A percentile compares a stretch with the other conserved stretches of the same genome.
Conservation (phyloP, 495 filamentous ascomycete species). For the Aspergillus wentii region DNA sequence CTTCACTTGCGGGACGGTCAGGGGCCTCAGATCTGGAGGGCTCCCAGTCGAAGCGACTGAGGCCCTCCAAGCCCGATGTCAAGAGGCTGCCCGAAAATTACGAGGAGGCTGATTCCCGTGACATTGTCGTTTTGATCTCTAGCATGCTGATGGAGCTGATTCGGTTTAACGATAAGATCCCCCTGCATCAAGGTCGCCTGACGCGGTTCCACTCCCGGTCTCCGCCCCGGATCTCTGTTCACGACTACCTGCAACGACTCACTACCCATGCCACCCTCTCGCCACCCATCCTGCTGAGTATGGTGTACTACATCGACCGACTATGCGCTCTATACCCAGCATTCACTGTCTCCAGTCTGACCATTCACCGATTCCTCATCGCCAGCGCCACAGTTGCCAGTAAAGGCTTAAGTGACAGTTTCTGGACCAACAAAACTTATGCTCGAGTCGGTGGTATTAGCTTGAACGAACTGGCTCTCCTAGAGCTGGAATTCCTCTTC, state of each 20-base stretch:
- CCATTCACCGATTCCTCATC: slow-evolving; percentile 95
- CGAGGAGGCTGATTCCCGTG: slow-evolving; percentile 70
- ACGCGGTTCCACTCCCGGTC: slow-evolving; percentile 96
- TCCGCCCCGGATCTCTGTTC: slow-evolving; percentile 87
- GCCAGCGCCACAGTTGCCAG: slow-evolving; percentile 91
- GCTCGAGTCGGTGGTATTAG: slow-evolving; percentile 89
- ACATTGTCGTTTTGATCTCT: slow-evolving; percentile 83
- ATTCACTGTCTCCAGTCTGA: slow-evolving; percentile 91
- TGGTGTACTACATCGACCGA: slow-evolving; percentile 99
- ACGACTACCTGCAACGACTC: slow-evolving; percentile 86
- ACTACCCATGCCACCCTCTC: slow-evolving; percentile 91
- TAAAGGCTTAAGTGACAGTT: slow-evolving; percentile 92
- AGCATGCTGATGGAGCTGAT: slow-evolving; percentile 96
- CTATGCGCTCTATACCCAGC: slow-evolving; percentile 85
- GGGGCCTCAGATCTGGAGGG: slow-evolving; percentile 44
- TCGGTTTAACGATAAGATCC: slow-evolving; percentile 84
- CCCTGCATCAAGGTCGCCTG: slow-evolving; percentile 73
- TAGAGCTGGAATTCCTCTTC: slow-evolving; percentile 93
- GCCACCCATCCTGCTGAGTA: slow-evolving; percentile 93
- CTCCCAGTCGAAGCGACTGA: slow-evolving; percentile 48
- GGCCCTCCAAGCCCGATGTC: slow-evolving; percentile 49
- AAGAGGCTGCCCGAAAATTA: slow-evolving; percentile 76
- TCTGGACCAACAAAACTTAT: slow-evolving; percentile 97
- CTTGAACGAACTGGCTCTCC: slow-evolving; percentile 77
- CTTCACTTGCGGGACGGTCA: slow-evolving; percentile 39